phyloP scores from a whole-genome alignment of 768 basidiomycete species.

The Auriscalpium microsporum region DNA sequence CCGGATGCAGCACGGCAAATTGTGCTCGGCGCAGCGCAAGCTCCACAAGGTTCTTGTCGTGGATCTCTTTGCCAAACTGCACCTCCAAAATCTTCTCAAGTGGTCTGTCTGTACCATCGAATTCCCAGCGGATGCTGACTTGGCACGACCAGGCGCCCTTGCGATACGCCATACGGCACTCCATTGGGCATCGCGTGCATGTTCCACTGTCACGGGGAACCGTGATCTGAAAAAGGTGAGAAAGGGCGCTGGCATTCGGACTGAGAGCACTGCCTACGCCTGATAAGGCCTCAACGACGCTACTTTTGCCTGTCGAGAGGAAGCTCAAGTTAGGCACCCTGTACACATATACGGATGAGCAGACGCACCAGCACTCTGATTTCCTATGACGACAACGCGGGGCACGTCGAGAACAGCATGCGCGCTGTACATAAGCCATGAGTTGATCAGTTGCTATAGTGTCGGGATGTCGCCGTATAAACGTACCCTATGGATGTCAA shows the following conservation, averaged over 20 bases:
- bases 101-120: constrained; percentile 22
- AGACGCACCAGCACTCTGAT: constrained; percentile 16
- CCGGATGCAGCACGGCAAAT: constrained; percentile 46
- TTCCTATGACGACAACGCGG: constrained; percentile 37
- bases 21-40: constrained; percentile 52
- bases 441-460: not conserved
- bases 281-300: not conserved
- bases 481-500: constrained; percentile 21
- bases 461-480: not conserved
- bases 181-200: constrained; percentile 20
- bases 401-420: constrained; percentile 41
- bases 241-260: not conserved
- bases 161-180: constrained; percentile 5
- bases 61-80: constrained; percentile 35
- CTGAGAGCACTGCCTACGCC: not conserved
- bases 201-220: constrained; percentile 37
- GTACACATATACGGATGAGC: not conserved
- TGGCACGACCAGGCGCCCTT: constrained; percentile 20
- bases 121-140: constrained; percentile 37
- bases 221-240: constrained; percentile 23
- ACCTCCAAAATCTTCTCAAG: constrained; percentile 19
- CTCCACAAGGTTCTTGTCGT: constrained; percentile 39
- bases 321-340: not conserved
- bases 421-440: constrained; percentile 16
- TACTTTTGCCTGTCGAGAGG: not conserved